Evolutionary conservation across 306 rosid genomes (phyloP).

Genomic region (Astragalus glycyphyllos): DNA sequence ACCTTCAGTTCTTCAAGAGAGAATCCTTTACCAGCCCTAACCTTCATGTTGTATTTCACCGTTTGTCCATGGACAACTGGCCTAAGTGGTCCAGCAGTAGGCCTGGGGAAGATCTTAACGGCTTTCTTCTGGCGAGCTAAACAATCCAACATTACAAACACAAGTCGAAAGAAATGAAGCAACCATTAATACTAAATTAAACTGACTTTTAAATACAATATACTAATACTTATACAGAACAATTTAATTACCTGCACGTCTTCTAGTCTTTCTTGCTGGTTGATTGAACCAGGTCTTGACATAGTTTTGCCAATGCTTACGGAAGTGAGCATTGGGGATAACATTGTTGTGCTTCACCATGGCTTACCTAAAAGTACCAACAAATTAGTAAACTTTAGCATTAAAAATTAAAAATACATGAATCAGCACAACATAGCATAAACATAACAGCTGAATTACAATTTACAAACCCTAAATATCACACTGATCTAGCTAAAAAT

Average conservation of each 20-base stretch:
- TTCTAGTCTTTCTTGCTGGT: constrained; percentile 68
- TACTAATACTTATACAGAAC: background rate
- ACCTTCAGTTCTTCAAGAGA: constrained; percentile 73
- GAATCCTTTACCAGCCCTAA: constrained; percentile 68
- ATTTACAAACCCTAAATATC: background rate
- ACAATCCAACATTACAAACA: background rate
- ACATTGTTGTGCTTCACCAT: constrained; percentile 81
- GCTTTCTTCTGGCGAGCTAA: constrained; percentile 76
- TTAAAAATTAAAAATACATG: too few relatives aligned
- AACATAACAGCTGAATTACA: background rate
- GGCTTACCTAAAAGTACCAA: constrained; percentile 43
- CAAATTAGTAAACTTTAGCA: background rate
- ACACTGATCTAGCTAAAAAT: background rate
- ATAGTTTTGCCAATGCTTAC: constrained; percentile 72
- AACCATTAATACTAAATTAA: background rate
- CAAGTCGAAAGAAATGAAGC: background rate
- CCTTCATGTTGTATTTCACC: constrained; percentile 71
- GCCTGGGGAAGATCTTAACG: constrained; percentile 70
- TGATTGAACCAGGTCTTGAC: constrained; percentile 76
- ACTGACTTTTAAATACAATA: background rate
- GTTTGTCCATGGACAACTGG: constrained; percentile 49
- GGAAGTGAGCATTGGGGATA: constrained; percentile 66
- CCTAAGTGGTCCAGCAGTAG: constrained; percentile 67
- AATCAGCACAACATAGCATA: background rate
- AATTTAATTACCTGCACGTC: constrained; percentile 52